Conservation (phyloP, 2,329 filamentous ascomycete species). For the Aspergillus costaricaensis region DNA sequence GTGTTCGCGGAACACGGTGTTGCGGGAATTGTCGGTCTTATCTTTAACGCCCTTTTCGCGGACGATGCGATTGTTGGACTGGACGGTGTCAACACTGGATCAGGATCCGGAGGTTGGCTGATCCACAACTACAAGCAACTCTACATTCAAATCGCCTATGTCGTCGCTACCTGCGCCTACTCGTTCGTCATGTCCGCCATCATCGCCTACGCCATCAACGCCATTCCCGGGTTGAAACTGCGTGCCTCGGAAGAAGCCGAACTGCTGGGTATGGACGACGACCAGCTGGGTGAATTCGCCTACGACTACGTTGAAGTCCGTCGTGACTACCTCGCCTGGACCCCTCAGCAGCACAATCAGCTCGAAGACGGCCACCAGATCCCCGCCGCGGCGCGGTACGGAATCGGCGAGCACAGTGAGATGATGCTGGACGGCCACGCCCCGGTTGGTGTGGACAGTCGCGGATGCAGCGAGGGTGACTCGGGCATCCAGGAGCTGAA, state of each 20-base stretch:
- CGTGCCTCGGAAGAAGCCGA: conserved; percentile 68
- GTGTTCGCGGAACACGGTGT: conserved; percentile 88
- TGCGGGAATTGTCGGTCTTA: conserved; percentile 77
- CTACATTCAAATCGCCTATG: conserved; percentile 70
- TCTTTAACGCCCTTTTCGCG: conserved; percentile 76
- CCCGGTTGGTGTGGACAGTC: conserved; percentile 32
- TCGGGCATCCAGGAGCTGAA: conserved; percentile 36
- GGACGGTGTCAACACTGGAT: conserved; percentile 62
- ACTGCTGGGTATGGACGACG: conserved; percentile 63
- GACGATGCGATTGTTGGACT: conserved; percentile 73
- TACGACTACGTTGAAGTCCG: conserved; percentile 56
- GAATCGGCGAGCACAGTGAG: conserved; percentile 61
- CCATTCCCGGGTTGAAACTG: conserved; percentile 69
- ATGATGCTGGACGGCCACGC: conserved; percentile 61
- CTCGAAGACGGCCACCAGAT: conserved; percentile 54
- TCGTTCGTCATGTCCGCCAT: conserved; percentile 68
- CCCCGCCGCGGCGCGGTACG: conserved; percentile 61
- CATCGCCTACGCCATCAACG: conserved; percentile 71
- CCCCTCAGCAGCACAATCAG: conserved; percentile 47
- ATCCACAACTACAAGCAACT: conserved; percentile 71
- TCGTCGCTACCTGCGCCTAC: conserved; percentile 65
- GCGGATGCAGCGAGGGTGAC: conserved; percentile 32
- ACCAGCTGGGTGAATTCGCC: conserved; percentile 54
- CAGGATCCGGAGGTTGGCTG: conserved; percentile 64
- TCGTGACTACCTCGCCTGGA: conserved; percentile 54